These are phyloP conservation scores for Talaromyces adpressus DNA, from an alignment of 495 filamentous ascomycete species.

Conservation along the genomic window DNA sequence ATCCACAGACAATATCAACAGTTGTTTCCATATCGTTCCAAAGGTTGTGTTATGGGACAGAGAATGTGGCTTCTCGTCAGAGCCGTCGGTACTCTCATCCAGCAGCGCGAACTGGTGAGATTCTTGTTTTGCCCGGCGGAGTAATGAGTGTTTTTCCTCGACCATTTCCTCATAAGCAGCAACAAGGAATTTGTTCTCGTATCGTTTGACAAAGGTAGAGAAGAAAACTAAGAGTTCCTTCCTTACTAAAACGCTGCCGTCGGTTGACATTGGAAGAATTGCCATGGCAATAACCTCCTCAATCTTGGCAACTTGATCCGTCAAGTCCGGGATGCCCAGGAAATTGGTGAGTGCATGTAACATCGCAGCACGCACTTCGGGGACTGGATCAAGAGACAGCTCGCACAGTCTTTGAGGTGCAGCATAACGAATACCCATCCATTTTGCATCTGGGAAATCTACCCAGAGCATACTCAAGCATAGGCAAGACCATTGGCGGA, in stretches of 20 bases:
- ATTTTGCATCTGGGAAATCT: constrained; percentile 86
- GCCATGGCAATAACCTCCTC: constrained; percentile 84
- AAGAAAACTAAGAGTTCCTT: constrained; percentile 92
- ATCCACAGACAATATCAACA: constrained; percentile 83
- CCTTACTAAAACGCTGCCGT: constrained; percentile 87
- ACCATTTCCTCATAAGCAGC: constrained; percentile 85
- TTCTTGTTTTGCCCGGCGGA: constrained; percentile 34
- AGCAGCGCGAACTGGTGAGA: constrained; percentile 13
- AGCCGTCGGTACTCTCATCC: constrained; percentile 7
- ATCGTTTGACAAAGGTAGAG: constrained; percentile 82
- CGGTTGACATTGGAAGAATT: constrained; percentile 77
- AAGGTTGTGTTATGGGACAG: constrained; percentile 84
- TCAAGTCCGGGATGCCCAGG: constrained; percentile 87
- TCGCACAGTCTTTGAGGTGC: constrained; percentile 73
- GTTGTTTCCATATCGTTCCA: constrained; percentile 87
- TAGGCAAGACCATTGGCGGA: constrained; percentile 94
- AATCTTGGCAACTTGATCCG: constrained; percentile 79
- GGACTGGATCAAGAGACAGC: constrained; percentile 77
- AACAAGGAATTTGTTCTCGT: constrained; percentile 87
- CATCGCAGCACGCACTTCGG: constrained; percentile 93
- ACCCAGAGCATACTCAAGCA: constrained; percentile 95
- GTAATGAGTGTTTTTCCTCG: constrained; percentile 69
- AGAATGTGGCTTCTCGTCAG: constrained; percentile 20
- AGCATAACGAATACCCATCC: constrained; percentile 77
- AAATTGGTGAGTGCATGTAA: constrained; percentile 89